Evolutionary conservation across 2,329 filamentous ascomycete genomes (phyloP).

Genomic region (Penicillium expansum): DNA sequence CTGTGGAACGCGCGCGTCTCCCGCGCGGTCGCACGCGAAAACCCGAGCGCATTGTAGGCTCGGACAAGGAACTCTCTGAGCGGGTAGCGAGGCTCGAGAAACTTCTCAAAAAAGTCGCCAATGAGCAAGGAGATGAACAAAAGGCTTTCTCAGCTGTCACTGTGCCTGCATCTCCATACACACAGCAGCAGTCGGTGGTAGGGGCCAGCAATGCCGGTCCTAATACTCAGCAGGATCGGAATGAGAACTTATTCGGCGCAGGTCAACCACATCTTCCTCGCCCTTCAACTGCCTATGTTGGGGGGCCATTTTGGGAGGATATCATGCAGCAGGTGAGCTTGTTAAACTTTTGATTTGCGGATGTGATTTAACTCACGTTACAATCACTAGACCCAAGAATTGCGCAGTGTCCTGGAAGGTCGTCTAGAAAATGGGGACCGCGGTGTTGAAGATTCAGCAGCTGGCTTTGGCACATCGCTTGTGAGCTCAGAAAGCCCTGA

Average conservation of each 20-base stretch:
- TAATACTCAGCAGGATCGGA: constrained; percentile 9
- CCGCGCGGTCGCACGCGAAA: constrained; percentile 32
- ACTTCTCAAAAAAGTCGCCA: constrained; percentile 20
- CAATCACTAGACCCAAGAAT: constrained; percentile 16
- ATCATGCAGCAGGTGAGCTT: constrained; percentile 26
- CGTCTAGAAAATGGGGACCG: constrained; percentile 18
- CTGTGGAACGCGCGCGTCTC: constrained; percentile 33
- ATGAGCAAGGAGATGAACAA: constrained; percentile 4
- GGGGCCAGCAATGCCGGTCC: constrained; percentile 3
- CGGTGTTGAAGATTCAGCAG: not conserved
- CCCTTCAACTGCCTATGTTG: constrained; percentile 18
- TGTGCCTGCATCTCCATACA: not conserved
- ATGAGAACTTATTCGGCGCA: not conserved
- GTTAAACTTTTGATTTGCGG: not conserved
- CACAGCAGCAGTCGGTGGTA: not conserved
- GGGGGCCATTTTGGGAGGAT: constrained; percentile 27
- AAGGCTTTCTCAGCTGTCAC: not conserved
- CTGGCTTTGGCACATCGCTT: constrained; percentile 12
- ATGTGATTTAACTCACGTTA: not conserved
- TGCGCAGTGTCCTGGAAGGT: constrained; percentile 22
- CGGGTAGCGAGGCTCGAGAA: constrained; percentile 28
- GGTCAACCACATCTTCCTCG: constrained; percentile 13
- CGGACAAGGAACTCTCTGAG: constrained; percentile 20
- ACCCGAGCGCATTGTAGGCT: constrained; percentile 10
- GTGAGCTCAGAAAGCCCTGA: constrained; percentile 20